Evolutionary conservation across 139 green algal genomes (phyloP).

Genomic region (Volvox africanus): DNA sequence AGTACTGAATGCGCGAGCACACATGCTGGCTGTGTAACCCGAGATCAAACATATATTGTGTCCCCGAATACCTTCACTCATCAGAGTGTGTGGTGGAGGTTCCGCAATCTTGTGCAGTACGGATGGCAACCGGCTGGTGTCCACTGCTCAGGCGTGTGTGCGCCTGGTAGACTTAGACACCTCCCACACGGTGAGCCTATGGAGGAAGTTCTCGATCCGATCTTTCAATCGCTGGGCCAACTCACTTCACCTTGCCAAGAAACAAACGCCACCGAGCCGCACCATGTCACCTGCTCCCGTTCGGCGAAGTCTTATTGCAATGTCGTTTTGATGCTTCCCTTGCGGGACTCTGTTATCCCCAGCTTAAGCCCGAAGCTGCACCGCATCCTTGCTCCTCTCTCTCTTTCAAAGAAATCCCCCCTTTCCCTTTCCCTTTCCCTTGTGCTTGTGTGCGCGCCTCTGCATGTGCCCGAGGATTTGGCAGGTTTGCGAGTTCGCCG

Average conservation of each 20-base stretch:
- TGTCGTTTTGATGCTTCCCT: no score
- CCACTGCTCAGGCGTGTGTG: neutral
- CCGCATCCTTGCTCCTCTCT: neutral
- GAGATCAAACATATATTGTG: no score
- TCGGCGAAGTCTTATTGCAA: no score
- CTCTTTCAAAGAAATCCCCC: no score
- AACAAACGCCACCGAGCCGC: no score
- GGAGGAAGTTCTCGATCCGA: no score
- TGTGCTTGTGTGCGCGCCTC: no score
- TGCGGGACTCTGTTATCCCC: neutral
- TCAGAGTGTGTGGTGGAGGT: neutral
- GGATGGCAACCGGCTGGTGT: slow-evolving; percentile 21
- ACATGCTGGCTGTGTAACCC: no score
- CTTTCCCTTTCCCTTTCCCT: no score
- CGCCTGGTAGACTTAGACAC: neutral
- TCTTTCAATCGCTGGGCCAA: neutral
- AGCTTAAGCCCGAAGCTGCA: neutral
- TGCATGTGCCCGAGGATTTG: no score
- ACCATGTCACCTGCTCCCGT: no score
- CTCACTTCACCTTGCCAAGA: neutral
- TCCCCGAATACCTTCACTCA: neutral
- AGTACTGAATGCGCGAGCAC: no score
- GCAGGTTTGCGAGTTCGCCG: slow-evolving; percentile 10
- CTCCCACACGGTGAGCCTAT: neutral
- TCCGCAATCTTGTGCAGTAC: neutral